Evolutionary conservation across 495 filamentous ascomycete genomes (phyloP), one percentile per base, ranked within the genome.

Genomic region (Daldinia caldariorum): DNA sequence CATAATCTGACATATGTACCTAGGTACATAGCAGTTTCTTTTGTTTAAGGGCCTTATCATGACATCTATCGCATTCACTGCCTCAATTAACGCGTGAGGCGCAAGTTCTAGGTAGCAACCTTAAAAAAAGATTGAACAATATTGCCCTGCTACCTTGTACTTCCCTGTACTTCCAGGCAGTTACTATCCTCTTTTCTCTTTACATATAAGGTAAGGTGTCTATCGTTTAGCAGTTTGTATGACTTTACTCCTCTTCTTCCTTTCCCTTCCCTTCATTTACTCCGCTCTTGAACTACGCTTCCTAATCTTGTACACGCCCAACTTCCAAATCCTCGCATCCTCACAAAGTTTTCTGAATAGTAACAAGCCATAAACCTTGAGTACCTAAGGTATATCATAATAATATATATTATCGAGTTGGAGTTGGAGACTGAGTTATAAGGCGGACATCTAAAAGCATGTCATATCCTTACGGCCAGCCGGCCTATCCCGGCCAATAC

Each of bases 401-500:
- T 32, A 31, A 53, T 22, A 32, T 14, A 32, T 32, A 53, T 6
- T 32, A 8, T 10, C 13, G 3, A 12, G 32, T 32, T 22, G 22
- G 3, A 12, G 32, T 32, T 22, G 22, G 9, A 53, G 12, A 16
- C 26, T 1, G 6, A 35, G 32, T 56, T n/a, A 56, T 35, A 56
- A 56, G 9, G 29, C 29, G 16, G 51, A 53, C 14, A n/a, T 35
- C 34, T 54, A 54, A 74, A 74, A 73, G 26, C 51, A 45, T 75
- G 71, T 70, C 70, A 34, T 69, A 72, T 10, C 53, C 64, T 13
- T 70, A 69, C 55, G 67, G 73, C 10, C 73, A 75, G 56, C 60
- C 60, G 63, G 59, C 58, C 9, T 64, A 72, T 63, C 64, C 63
- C 38, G 69, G 69, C 9, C 72, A 69, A 43, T 79, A 75, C 60